These are phyloP conservation scores for Cucumis melo DNA, from an alignment of 306 rosid genomes.

Conservation along the genomic window DNA sequence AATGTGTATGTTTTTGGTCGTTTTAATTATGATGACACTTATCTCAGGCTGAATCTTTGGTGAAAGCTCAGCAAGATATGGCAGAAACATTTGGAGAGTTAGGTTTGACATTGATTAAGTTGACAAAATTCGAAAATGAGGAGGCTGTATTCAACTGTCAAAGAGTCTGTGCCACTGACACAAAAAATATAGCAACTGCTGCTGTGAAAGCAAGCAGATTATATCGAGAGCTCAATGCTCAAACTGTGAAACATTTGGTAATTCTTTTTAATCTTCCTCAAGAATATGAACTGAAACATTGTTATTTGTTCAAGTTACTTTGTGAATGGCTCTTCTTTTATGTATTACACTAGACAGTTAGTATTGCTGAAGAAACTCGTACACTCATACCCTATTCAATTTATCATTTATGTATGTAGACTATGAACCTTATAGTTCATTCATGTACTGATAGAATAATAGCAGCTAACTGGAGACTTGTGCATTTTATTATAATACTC, in stretches of 20 bases:
- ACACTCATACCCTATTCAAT: not conserved
- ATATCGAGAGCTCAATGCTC: constrained; percentile 79
- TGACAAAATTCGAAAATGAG: constrained; percentile 82
- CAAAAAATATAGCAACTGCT: constrained; percentile 81
- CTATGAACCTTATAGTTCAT: not conserved
- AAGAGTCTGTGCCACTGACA: constrained; percentile 57
- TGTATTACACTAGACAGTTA: not conserved
- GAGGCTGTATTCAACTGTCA: constrained; percentile 59
- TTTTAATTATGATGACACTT: constrained; percentile 7
- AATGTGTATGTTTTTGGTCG: not conserved
- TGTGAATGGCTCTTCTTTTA: not conserved
- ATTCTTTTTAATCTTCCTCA: not conserved
- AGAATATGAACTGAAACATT: not conserved
- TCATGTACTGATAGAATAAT: not conserved
- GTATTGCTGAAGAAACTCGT: not conserved
- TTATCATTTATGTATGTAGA: not conserved
- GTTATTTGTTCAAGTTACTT: not conserved
- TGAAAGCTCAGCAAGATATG: constrained; percentile 92
- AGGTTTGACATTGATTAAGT: constrained; percentile 67
- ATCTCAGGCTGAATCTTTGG: constrained; percentile 75
- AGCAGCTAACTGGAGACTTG: not conserved
- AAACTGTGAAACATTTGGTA: constrained; percentile 96
- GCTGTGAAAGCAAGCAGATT: constrained; percentile 93
- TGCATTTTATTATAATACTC: not conserved
- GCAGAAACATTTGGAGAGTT: constrained; percentile 89